A percentile compares a stretch with the other conserved stretches of the same genome.
Conservation (phyloP, 371 early-diverging fungal genomes). For the Nematocida sp. region DNA sequence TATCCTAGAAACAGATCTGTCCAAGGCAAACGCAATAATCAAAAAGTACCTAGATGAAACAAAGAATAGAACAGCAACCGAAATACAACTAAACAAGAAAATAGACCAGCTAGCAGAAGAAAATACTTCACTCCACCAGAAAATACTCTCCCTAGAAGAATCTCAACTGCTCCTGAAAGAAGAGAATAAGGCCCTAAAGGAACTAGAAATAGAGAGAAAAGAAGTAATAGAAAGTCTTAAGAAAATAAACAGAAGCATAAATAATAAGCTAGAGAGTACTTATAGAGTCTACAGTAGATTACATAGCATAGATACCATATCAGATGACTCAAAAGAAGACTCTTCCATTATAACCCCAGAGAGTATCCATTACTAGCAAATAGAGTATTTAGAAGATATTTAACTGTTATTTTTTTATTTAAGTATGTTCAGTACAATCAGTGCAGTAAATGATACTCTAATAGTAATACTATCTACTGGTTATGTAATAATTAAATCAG, state of each 20-base stretch:
- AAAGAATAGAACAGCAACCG: constrained; percentile 35
- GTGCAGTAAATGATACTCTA: too few species aligned
- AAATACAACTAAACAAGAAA: neutral
- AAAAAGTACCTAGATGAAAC: constrained; percentile 55
- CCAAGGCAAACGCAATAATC: constrained; percentile 60
- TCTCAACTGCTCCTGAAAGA: constrained; percentile 43
- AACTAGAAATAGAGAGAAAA: constrained; percentile 32
- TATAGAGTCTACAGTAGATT: constrained; percentile 61
- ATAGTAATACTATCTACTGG: too few species aligned
- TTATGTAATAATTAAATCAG: too few species aligned
- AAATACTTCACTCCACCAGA: constrained; percentile 51
- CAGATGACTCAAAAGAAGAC: constrained; percentile 35
- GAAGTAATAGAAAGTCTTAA: constrained; percentile 39
- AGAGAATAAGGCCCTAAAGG: constrained; percentile 35
- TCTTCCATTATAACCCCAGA: constrained; percentile 38
- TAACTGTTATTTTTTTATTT: neutral
- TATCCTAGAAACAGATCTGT: constrained; percentile 52
- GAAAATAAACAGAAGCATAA: constrained; percentile 50
- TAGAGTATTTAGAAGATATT: neutral
- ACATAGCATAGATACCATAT: constrained; percentile 11
- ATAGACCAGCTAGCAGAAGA: constrained; percentile 52
- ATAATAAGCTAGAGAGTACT: constrained; percentile 62
- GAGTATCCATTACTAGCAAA: constrained; percentile 29
- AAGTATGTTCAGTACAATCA: neutral
- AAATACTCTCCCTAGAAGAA: constrained; percentile 49